Conservation (phyloP, 2,329 filamentous ascomycete genomes). For the Zasmidium cellare region DNA sequence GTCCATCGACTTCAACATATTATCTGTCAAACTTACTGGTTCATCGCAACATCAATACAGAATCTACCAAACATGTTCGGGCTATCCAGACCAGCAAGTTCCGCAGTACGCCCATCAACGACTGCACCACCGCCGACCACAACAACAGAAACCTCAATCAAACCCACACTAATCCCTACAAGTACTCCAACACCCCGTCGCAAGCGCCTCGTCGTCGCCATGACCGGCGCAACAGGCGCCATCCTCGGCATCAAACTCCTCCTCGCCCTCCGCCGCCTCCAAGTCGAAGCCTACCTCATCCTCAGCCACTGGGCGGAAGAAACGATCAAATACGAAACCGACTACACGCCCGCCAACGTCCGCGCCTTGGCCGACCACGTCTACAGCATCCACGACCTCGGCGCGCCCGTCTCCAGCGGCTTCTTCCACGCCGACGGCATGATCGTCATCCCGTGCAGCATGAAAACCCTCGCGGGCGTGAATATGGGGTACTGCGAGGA, state of each 20-base stretch:
- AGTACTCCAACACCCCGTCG: too few species aligned
- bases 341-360: conserved; percentile 2
- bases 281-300: conserved; percentile 46
- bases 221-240: conserved; percentile 54
- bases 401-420: conserved; percentile 48
- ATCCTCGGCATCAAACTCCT: conserved; percentile 46
- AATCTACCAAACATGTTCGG: too few species aligned
- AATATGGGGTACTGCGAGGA: conserved; percentile 46
- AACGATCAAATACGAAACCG: conserved; percentile 32
- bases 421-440: conserved; percentile 46
- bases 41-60: too few species aligned
- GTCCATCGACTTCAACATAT: too few species aligned
- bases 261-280: conserved; percentile 41
- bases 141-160: too few species aligned
- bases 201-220: conserved; percentile 46
- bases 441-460: conserved; percentile 51
- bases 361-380: conserved; percentile 13
- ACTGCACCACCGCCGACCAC: too few species aligned
- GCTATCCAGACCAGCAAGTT: too few species aligned
- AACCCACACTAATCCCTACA: too few species aligned
- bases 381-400: conserved; percentile 46
- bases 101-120: too few species aligned
- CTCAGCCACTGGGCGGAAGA: conserved; percentile 52
- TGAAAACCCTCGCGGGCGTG: conserved; percentile 51
- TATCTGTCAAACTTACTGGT: too few species aligned